phyloP scores from a whole-genome alignment of 768 basidiomycete genomes.

The Boletus subparvulus region DNA sequence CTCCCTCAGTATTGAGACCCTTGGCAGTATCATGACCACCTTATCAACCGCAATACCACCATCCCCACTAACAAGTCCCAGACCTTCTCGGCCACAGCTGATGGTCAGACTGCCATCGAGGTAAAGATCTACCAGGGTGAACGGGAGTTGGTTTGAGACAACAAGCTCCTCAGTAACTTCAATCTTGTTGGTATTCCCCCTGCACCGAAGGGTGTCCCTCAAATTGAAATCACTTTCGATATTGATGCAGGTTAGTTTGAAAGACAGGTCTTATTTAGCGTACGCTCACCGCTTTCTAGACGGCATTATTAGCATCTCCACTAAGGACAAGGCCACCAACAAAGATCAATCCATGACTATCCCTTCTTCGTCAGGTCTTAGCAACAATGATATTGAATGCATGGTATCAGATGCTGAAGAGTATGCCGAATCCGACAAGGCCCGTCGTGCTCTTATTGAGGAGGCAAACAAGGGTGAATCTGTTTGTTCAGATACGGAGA shows the following conservation, averaged over 20 bases:
- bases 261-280: neutral
- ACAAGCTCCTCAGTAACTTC: slow-evolving; percentile 99
- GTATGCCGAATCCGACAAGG: slow-evolving; percentile 91
- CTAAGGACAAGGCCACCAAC: slow-evolving; percentile 89
- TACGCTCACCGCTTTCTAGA: slow-evolving; percentile 40
- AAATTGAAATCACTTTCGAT: slow-evolving; percentile 86
- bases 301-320: slow-evolving; percentile 95
- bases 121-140: slow-evolving; percentile 99
- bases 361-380: slow-evolving; percentile 94
- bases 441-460: slow-evolving; percentile 85
- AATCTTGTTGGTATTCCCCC: slow-evolving; percentile 97
- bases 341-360: slow-evolving; percentile 98
- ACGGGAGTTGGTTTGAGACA: slow-evolving; percentile 97
- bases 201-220: slow-evolving; percentile 71
- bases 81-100: slow-evolving; percentile 97
- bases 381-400: slow-evolving; percentile 93
- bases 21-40: slow-evolving; percentile 99
- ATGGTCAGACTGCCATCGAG: slow-evolving; percentile 95
- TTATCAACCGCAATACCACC: slow-evolving; percentile 97
- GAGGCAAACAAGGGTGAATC: slow-evolving; percentile 97
- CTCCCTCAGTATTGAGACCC: slow-evolving; percentile 94
- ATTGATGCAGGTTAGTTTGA: slow-evolving; percentile 80
- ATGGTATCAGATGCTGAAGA: slow-evolving; percentile 96
- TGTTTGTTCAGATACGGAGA: slow-evolving; percentile 92
- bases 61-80: slow-evolving; percentile 99